Evolutionary conservation across 805 yeast genomes (phyloP), one percentile per base, ranked within the genome.

Genomic region (Limtongozyma cylindracea): DNA sequence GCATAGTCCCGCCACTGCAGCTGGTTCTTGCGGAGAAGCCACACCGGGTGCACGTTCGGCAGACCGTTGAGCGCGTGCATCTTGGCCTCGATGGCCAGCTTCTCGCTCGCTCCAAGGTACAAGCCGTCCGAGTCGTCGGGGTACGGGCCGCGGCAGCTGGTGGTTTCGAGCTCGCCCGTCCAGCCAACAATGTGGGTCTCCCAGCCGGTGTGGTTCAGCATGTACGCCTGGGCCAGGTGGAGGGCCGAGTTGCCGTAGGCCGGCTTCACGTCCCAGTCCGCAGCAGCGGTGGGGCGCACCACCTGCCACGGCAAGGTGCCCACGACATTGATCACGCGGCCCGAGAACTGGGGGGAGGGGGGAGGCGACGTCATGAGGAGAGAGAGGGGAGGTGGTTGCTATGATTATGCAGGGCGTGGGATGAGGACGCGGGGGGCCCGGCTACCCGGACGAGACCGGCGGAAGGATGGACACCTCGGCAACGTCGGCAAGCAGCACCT

Each of bases 101-200:
- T 70, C 29, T 71, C 77, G 2, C 45, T 47, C 4, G 56, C 60
- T 31, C 56, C 52, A 31, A 63, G 45, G 37, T 63, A 69, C 30
- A 64, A 48, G 21, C 34, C 35, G 17, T 53, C 65, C 23, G 53
- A 49, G 20, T 49, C 40, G 25, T 46, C 39, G n/a, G 43, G 53
- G 20, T 29, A 22, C 20, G 29, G 23, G 14, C 25, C 19, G 16
- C 30, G 25, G 20, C 30, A 31, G 13, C 39, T 28, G 25, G 39
- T 37, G 31, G 46, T 45, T 19, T 44, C 42, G 28, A 88, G 52
- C 42, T 80, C 96, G 20, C 98, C 98, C 0, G 95, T 74, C 98
- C 98, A 88, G 2, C 78, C 95, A 23, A 88, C 66, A 22, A 77
- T 47, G 31, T 78, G 76, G 20, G 82, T 69, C 29, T 80, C 91